Evolutionary conservation across 2,329 filamentous ascomycete genomes (phyloP), one percentile per base, ranked within the genome.

Genomic region (Daldinia eschscholtzii): DNA sequence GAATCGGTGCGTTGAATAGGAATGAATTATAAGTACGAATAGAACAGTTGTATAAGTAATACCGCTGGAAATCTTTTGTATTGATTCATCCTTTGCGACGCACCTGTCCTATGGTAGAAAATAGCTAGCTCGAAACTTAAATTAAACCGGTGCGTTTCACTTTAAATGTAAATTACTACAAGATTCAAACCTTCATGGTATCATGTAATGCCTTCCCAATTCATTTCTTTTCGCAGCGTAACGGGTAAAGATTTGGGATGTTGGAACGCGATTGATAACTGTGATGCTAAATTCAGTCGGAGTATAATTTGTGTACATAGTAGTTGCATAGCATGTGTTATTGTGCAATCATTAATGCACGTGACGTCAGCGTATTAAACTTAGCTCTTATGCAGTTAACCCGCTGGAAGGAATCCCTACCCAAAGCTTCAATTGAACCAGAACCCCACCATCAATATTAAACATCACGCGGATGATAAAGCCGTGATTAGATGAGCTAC

Each of bases 331-430:
- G 28, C 18, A n/a, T 39, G 46, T 23, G 6, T 7, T 37, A 46
- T 30, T 65, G 65, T 68, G 26, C 50, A 64, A 39, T 20, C 58
- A 65, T n/a, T 15, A 13, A 3, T n/a, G 20, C 68, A 70, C 65
- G 61, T 70, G 68, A 70, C 68, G 68, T 70, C 61, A 68, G 58
- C 15, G 37, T 18, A 41, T 67, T 26, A 42, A 12, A 52, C 57
- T 13, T 12, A 15, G 26, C 37, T 60, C 20, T 60, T 44, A 35
- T 55, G 52, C 33, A 33, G 15, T 6, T 52, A 52, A 9, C 6
- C 26, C 46, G 46, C 6, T 52, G 15, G 26, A 3, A 28, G 46
- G 42, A 23, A 33, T 30, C 37, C 30, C 20, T 26, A 57, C 53
- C 53, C n/a, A 41, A 57, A 28, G 37, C 37, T 57, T 57, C 46